Evolutionary conservation across 352 stramenopile genomes (phyloP).

Genomic region (Phytophthora pseudosyringae): DNA sequence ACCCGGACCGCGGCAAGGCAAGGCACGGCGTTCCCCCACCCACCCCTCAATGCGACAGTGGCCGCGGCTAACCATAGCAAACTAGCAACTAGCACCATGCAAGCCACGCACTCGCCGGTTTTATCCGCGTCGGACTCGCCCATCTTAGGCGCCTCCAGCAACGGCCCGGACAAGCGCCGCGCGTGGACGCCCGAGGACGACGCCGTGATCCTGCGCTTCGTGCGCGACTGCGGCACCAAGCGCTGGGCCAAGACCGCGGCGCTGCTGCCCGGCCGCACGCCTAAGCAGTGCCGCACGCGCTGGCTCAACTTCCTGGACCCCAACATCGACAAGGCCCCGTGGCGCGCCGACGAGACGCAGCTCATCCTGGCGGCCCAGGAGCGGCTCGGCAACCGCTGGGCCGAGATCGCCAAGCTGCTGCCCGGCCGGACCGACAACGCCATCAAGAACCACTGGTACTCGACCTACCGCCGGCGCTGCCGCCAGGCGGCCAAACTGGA

Average conservation of each 20-base stretch:
- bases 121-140: slow-evolving; percentile 2
- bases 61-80: slow-evolving; percentile 7
- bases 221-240: slow-evolving; percentile 77
- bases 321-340: slow-evolving; percentile 93
- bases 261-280: slow-evolving; percentile 92
- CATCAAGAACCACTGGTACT: slow-evolving; percentile 91
- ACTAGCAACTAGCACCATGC: slow-evolving; percentile 2
- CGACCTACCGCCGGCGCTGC: slow-evolving; percentile 64
- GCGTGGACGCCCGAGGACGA: slow-evolving; percentile 76
- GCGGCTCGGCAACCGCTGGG: slow-evolving; percentile 95
- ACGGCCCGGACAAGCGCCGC: slow-evolving; percentile 45
- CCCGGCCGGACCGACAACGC: slow-evolving; percentile 91
- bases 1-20: background rate
- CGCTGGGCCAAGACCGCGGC: slow-evolving; percentile 94
- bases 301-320: slow-evolving; percentile 97
- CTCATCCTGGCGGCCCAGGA: slow-evolving; percentile 77
- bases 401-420: slow-evolving; percentile 97
- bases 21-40: background rate
- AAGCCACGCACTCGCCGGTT: slow-evolving; percentile 1
- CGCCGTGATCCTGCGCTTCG: slow-evolving; percentile 72
- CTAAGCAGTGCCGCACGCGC: slow-evolving; percentile 97
- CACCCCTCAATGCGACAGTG: slow-evolving; percentile 16
- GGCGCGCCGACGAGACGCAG: slow-evolving; percentile 91
- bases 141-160: background rate
- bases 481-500: slow-evolving; percentile 61